A percentile compares a stretch with the other conserved stretches of the same genome.
Evolutionary conservation across 129 eudicot genomes (phyloP).

Genomic region (Saposhnikovia divaricata): DNA sequence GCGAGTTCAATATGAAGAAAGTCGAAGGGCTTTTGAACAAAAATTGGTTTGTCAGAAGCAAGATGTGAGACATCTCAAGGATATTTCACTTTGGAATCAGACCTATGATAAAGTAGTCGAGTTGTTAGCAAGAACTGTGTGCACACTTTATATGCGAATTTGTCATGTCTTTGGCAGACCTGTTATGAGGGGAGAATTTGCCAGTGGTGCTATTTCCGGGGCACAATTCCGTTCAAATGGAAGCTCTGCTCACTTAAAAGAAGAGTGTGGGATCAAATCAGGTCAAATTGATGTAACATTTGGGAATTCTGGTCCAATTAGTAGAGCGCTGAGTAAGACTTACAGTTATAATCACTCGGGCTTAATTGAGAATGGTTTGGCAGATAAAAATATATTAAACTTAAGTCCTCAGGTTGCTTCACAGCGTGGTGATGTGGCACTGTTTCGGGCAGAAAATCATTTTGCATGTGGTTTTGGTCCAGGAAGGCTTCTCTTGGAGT

Average conservation of each 20-base stretch:
- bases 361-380: conserved; percentile 12
- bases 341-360: conserved; percentile 32
- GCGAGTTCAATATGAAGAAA: conserved; percentile 55
- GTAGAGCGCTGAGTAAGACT: conserved; percentile 22
- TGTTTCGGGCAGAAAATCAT: conserved; percentile 43
- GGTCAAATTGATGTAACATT: conserved; percentile 21
- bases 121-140: conserved; percentile 66
- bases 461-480: conserved; percentile 80
- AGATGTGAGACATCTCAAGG: conserved; percentile 64
- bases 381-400: conserved; percentile 19
- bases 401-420: conserved; percentile 17
- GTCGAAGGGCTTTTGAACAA: conserved; percentile 65
- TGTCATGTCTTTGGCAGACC: conserved; percentile 46
- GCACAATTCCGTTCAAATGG: conserved; percentile 26
- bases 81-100: conserved; percentile 74
- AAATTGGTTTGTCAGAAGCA: conserved; percentile 78
- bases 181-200: conserved; percentile 28
- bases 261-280: conserved; percentile 12
- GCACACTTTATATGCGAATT: conserved; percentile 60
- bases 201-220: conserved; percentile 25
- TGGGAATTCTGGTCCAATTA: conserved; percentile 3
- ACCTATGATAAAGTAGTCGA: conserved; percentile 74
- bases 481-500: conserved; percentile 80
- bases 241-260: conserved; percentile 23
- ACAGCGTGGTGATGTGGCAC: conserved; percentile 32